A percentile compares a stretch with the other conserved stretches of the same genome.
Evolutionary conservation across 2,329 filamentous ascomycete species (phyloP).

Genomic region (Verruconis gallopava): DNA sequence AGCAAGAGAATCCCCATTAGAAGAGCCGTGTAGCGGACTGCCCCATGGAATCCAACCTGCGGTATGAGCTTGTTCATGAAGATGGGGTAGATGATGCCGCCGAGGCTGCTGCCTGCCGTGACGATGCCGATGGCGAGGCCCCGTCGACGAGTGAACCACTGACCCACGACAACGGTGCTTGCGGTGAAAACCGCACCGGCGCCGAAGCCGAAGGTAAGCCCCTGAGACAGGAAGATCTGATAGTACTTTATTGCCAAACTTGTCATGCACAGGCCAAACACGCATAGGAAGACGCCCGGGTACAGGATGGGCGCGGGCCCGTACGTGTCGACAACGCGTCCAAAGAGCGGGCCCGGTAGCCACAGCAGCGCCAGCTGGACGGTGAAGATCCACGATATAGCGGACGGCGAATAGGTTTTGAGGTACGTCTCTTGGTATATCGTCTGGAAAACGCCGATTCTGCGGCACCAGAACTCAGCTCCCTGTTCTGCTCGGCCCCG

Average conservation of each 20-base stretch:
- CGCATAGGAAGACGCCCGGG: background rate
- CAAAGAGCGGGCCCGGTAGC: conserved; percentile 31
- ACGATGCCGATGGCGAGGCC: conserved; percentile 1
- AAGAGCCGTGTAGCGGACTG: conserved; percentile 4
- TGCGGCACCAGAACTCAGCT: too few species aligned
- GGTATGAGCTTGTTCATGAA: background rate
- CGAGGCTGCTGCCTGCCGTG: background rate
- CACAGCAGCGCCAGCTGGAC: conserved; percentile 36
- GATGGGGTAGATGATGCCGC: conserved; percentile 1
- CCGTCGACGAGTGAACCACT: conserved; percentile 19
- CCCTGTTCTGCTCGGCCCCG: too few species aligned
- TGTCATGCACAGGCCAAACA: conserved; percentile 3
- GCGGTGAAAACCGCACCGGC: background rate
- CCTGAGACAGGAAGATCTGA: conserved; percentile 5
- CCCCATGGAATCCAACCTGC: conserved; percentile 1
- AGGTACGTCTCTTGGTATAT: too few species aligned
- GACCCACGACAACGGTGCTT: conserved; percentile 31
- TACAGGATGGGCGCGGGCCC: conserved; percentile 19
- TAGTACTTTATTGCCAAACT: conserved; percentile 4
- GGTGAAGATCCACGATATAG: conserved; percentile 37
- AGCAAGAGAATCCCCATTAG: too few species aligned
- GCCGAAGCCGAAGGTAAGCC: background rate
- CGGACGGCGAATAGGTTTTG: too few species aligned
- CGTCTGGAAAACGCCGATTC: too few species aligned
- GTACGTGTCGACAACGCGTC: conserved; percentile 32